phyloP scores from a whole-genome alignment of 805 yeast genomes.

The Spathaspora arborariae region DNA sequence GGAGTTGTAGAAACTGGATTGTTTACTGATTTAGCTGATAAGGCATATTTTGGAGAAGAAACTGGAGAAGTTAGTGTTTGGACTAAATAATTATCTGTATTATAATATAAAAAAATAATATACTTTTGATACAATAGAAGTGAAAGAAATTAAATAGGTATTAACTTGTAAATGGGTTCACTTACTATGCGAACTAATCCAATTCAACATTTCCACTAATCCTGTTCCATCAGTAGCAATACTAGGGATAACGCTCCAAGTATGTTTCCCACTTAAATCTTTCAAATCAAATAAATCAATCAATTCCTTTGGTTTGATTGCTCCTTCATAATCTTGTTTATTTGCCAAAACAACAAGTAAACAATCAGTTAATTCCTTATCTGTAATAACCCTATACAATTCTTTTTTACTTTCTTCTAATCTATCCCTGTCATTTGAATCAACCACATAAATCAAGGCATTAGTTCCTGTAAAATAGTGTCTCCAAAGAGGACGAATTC shows the following conservation, averaged over 20 bases:
- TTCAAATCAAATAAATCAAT: constrained; percentile 68
- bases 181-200: constrained; percentile 63
- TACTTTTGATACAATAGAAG: not conserved
- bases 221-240: constrained; percentile 91
- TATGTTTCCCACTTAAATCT: constrained; percentile 55
- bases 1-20: constrained; percentile 98
- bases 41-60: constrained; percentile 85
- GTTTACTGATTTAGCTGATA: constrained; percentile 68
- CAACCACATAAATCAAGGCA: constrained; percentile 88
- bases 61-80: constrained; percentile 50
- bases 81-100: constrained; percentile 5
- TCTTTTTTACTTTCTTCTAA: constrained; percentile 77
- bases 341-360: constrained; percentile 82
- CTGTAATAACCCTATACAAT: constrained; percentile 71
- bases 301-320: constrained; percentile 75
- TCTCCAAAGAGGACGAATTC: constrained; percentile 91
- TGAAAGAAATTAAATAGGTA: too few relatives aligned
- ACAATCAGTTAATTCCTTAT: constrained; percentile 79
- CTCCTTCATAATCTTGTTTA: constrained; percentile 73
- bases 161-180: not conserved
- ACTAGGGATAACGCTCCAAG: constrained; percentile 91
- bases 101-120: not conserved
- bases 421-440: constrained; percentile 69
- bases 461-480: constrained; percentile 93
- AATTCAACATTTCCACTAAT: constrained; percentile 77